phyloP scores from a whole-genome alignment of 2,329 filamentous ascomycete genomes.

The Beauveria varroae region DNA sequence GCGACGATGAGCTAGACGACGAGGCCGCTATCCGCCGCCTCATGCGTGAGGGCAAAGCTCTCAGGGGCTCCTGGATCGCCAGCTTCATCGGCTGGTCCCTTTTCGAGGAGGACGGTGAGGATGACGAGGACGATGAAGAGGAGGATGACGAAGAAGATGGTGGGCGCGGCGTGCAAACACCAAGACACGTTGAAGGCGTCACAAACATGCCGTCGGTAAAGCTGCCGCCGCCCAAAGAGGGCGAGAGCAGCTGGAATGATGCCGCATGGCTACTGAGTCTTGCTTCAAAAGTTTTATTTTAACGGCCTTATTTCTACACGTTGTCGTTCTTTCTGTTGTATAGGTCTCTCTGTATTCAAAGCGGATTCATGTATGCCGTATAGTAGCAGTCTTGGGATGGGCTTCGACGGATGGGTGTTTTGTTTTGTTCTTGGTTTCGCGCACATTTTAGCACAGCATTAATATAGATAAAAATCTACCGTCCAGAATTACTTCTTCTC shows the following conservation, averaged over 20 bases:
- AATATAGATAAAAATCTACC: background rate
- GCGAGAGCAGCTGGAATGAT: constrained; percentile 58
- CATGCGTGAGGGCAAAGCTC: constrained; percentile 44
- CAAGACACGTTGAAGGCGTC: constrained; percentile 33
- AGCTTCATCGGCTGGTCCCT: constrained; percentile 52
- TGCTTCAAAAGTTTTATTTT: constrained; percentile 54
- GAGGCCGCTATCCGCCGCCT: constrained; percentile 52
- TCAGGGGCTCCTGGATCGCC: constrained; percentile 52
- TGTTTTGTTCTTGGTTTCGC: background rate
- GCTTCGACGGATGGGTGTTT: background rate
- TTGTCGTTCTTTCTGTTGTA: background rate
- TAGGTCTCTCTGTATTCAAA: background rate
- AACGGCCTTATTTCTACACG: constrained; percentile 13
- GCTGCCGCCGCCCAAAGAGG: constrained; percentile 40
- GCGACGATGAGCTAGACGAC: constrained; percentile 45
- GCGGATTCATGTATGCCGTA: background rate
- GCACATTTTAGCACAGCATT: background rate
- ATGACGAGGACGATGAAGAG: constrained; percentile 35
- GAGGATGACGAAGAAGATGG: constrained; percentile 22
- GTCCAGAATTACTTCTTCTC: no score
- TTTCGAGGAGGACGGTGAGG: constrained; percentile 53
- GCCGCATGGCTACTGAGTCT: constrained; percentile 61
- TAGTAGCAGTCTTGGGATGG: background rate
- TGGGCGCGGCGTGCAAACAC: constrained; percentile 26
- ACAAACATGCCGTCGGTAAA: constrained; percentile 35